Evolutionary conservation across 805 yeast genomes (phyloP).

Genomic region (Schizosaccharomyces cryophilus): DNA sequence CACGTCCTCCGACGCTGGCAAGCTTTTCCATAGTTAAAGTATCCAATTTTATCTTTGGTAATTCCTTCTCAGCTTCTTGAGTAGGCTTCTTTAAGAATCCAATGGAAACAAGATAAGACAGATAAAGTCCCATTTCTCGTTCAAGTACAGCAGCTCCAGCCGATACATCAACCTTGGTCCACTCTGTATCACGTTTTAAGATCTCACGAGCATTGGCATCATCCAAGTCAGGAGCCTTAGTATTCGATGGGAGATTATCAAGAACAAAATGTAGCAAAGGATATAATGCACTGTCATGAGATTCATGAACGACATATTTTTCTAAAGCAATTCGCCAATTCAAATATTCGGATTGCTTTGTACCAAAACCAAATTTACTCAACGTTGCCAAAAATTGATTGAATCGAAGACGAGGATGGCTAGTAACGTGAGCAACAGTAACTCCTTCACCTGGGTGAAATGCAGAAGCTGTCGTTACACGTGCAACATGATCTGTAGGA

Average conservation of each 20-base stretch:
- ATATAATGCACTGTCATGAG: slow-evolving; percentile 57
- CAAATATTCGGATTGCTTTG: slow-evolving; percentile 38
- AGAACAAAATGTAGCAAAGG: slow-evolving; percentile 86
- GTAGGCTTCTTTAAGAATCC: slow-evolving; percentile 57
- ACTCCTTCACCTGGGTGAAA: slow-evolving; percentile 36
- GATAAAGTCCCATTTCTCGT: slow-evolving; percentile 45
- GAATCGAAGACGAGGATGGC: slow-evolving; percentile 76
- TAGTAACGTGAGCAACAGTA: slow-evolving; percentile 79
- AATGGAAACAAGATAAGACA: slow-evolving; percentile 52
- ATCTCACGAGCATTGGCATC: slow-evolving; percentile 60
- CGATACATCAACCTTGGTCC: slow-evolving; percentile 44
- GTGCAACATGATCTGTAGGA: slow-evolving; percentile 95
- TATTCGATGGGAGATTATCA: slow-evolving; percentile 70
- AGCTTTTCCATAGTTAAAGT: slow-evolving; percentile 16
- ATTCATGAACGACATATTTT: slow-evolving; percentile 45
- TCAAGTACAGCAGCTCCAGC: slow-evolving; percentile 53
- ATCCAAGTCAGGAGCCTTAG: slow-evolving; percentile 88
- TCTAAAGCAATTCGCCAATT: slow-evolving; percentile 62
- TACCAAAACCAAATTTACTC: slow-evolving; percentile 45
- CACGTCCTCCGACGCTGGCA: slow-evolving; percentile 19
- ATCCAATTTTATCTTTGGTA: slow-evolving; percentile 35
- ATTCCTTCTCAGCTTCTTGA: slow-evolving; percentile 14
- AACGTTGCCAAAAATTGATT: slow-evolving; percentile 48
- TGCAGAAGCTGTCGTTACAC: slow-evolving; percentile 64
- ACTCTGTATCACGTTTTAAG: slow-evolving; percentile 31